Conservation (phyloP, 2,329 filamentous ascomycete genomes). For the Didymella glomerata region DNA sequence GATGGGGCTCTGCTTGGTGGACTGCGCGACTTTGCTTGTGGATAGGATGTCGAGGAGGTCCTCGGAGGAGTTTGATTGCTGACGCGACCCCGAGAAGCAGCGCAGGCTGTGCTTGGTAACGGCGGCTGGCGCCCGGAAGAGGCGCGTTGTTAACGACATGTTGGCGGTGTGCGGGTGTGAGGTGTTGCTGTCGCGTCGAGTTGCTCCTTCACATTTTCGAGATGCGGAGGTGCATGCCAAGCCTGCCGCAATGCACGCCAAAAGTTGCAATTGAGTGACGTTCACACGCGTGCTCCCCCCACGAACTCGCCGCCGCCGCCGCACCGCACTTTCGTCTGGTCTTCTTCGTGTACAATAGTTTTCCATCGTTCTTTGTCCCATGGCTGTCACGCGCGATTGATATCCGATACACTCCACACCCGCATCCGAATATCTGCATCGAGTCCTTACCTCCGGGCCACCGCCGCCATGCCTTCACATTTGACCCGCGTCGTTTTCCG, state of each 20-base stretch:
- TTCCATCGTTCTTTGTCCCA: neutral
- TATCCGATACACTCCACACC: neutral
- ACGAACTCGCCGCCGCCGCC: slow-evolving; percentile 15
- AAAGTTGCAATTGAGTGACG: slow-evolving; percentile 18
- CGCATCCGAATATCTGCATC: neutral
- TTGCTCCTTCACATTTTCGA: slow-evolving; percentile 9
- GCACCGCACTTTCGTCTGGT: slow-evolving; percentile 10
- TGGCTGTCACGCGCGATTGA: neutral
- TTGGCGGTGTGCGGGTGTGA: slow-evolving; percentile 17
- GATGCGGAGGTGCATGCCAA: slow-evolving; percentile 10
- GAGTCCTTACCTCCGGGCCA: slow-evolving; percentile 1
- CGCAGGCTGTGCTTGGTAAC: slow-evolving; percentile 27
- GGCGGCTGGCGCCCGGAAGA: slow-evolving; percentile 23
- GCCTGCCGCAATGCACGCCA: slow-evolving; percentile 4
- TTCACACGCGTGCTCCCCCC: slow-evolving; percentile 10
- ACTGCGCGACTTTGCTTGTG: slow-evolving; percentile 14
- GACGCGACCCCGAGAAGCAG: slow-evolving; percentile 36
- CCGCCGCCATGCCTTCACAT: slow-evolving; percentile 63
- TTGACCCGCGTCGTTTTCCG: slow-evolving; percentile 68
- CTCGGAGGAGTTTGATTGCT: slow-evolving; percentile 24
- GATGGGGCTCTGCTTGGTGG: slow-evolving; percentile 1
- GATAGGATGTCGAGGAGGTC: slow-evolving; percentile 34
- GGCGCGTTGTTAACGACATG: slow-evolving; percentile 36
- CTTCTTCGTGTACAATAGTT: slow-evolving; percentile 31
- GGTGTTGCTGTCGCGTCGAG: slow-evolving; percentile 13